These are phyloP conservation scores for Agroathelia rolfsii DNA, from an alignment of 1,284 basidiomycete genomes.

Conservation along the genomic window DNA sequence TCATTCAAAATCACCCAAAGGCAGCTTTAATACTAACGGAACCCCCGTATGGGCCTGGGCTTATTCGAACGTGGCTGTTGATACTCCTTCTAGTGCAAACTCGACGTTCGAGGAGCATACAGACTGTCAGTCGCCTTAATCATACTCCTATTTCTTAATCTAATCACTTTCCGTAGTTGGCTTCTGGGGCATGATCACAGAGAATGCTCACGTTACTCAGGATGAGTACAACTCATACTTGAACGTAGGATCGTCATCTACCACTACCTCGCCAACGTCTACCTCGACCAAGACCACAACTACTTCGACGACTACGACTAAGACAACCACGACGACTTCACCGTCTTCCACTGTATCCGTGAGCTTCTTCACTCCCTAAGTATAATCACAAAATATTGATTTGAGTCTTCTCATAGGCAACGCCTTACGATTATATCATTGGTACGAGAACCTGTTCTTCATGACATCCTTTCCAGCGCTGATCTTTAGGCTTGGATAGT, in stretches of 20 bases:
- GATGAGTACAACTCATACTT: constrained; percentile 41
- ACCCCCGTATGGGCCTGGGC: constrained; percentile 45
- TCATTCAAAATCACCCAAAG: constrained; percentile 7
- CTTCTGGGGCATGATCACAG: constrained; percentile 45
- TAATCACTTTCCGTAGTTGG: constrained; percentile 29
- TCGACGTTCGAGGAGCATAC: constrained; percentile 34
- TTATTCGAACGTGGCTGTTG: constrained; percentile 26
- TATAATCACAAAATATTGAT: constrained; percentile 6
- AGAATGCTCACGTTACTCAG: constrained; percentile 34
- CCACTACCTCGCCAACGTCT: constrained; percentile 14
- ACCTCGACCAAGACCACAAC: constrained; percentile 17
- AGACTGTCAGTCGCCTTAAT: constrained; percentile 25
- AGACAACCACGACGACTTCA: constrained; percentile 22
- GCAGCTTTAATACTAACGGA: constrained; percentile 29
- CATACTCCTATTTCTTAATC: not conserved
- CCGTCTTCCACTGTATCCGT: constrained; percentile 28
- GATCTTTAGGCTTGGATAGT: too few species aligned
- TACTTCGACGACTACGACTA: constrained; percentile 18
- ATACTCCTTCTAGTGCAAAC: constrained; percentile 26
- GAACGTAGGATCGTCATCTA: constrained; percentile 28
- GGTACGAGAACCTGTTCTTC: constrained; percentile 12
- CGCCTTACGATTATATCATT: constrained; percentile 52
- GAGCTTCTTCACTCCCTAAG: constrained; percentile 11
- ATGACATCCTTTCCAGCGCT: not conserved
- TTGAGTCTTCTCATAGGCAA: constrained; percentile 21